Conservation (phyloP, 2,329 filamentous ascomycete species). For the Aspergillus pseudotamarii region DNA sequence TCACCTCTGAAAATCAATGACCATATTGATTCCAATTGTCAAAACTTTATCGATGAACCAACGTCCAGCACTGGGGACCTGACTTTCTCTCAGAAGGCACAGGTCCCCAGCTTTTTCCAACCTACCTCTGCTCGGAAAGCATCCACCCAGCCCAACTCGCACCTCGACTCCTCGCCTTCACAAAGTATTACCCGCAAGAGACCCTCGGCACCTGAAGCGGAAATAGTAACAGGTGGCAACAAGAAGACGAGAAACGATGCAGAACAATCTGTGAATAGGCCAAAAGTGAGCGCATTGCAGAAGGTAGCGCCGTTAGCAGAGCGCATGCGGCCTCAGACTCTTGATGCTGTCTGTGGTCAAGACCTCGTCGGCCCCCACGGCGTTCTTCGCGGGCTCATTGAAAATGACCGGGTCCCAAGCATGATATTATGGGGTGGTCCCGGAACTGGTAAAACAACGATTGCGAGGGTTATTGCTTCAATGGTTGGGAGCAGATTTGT, state of each 20-base stretch:
- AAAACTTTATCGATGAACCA: conserved; percentile 61
- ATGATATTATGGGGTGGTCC: conserved; percentile 80
- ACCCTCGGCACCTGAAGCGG: conserved; percentile 31
- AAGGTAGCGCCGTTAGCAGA: conserved; percentile 85
- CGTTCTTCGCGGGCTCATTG: conserved; percentile 83
- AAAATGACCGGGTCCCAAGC: conserved; percentile 81
- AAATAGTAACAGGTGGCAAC: conserved; percentile 26
- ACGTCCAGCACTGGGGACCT: conserved; percentile 49
- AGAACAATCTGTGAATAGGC: conserved; percentile 61
- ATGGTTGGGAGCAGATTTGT: conserved; percentile 84
- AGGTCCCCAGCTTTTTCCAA: conserved; percentile 58
- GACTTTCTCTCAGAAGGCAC: conserved; percentile 40
- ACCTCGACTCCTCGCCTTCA: conserved; percentile 27
- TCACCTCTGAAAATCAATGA: conserved; percentile 70
- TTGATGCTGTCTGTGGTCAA: conserved; percentile 89
- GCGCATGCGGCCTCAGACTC: conserved; percentile 81
- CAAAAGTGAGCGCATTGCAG: conserved; percentile 65
- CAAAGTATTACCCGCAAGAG: conserved; percentile 36
- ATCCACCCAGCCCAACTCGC: conserved; percentile 28
- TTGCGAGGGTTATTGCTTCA: conserved; percentile 84
- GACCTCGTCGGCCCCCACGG: conserved; percentile 83
- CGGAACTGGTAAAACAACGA: conserved; percentile 62
- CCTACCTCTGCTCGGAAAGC: conserved; percentile 52
- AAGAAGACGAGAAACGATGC: conserved; percentile 24
- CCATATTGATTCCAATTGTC: conserved; percentile 85